phyloP scores from a whole-genome alignment of 371 early-diverging fungal species.

The Mortierella sp. region DNA sequence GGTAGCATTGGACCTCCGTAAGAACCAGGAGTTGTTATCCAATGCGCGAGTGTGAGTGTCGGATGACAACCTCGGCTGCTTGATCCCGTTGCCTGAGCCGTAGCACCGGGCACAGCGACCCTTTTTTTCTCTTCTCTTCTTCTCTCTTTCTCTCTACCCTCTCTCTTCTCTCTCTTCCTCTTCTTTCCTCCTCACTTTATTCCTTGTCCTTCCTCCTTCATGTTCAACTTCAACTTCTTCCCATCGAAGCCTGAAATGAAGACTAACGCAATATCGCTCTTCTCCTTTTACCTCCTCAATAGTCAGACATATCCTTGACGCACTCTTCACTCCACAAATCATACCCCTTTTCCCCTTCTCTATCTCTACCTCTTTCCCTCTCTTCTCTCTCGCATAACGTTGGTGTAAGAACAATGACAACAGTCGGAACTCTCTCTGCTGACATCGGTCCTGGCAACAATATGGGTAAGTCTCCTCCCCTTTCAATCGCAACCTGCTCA shows the following conservation, averaged over 20 bases:
- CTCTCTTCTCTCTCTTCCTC: background rate
- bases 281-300: background rate
- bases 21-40: background rate
- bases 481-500: background rate
- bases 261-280: background rate
- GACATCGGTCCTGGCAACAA: constrained; percentile 30
- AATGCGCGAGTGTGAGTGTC: background rate
- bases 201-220: background rate
- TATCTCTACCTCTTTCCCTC: too few species aligned
- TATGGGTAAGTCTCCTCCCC: constrained; percentile 20
- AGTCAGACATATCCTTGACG: background rate
- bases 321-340: background rate
- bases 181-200: background rate
- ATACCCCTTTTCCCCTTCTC: background rate
- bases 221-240: background rate
- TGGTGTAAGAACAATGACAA: constrained; percentile 25
- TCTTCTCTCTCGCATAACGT: background rate
- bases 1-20: background rate
- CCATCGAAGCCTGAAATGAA: background rate
- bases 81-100: background rate
- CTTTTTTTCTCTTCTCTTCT: background rate
- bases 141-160: too few species aligned
- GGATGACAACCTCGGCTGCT: background rate
- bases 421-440: constrained; percentile 37
- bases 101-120: constrained; percentile 15